Percentiles rank a stretch among this genome's conserved stretches.
phyloP scores from a whole-genome alignment of 2,329 filamentous ascomycete genomes.

The Exophiala xenobiotica region DNA sequence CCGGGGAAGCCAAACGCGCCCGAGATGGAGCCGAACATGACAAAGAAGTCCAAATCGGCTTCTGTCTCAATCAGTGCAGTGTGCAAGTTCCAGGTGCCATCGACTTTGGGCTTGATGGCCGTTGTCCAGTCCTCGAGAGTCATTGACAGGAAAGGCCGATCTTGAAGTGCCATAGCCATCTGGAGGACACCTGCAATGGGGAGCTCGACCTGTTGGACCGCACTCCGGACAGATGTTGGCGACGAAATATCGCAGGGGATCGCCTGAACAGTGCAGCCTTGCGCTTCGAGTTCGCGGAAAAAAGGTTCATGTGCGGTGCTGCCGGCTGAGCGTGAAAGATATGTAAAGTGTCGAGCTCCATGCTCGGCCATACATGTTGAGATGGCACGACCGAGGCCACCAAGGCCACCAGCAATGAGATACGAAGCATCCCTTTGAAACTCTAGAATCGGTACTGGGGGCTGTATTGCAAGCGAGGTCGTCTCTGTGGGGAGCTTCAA shows the following conservation, averaged over 20 bases:
- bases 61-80: too few relatives aligned
- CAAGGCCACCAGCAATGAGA: conserved; percentile 42
- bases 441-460: too few relatives aligned
- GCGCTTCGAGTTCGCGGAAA: conserved; percentile 23
- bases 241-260: conserved; percentile 33
- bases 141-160: conserved; percentile 25
- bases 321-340: conserved; percentile 31
- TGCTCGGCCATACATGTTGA: conserved; percentile 30
- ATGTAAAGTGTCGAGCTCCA: conserved; percentile 34
- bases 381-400: conserved; percentile 32
- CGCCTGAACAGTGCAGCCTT: conserved; percentile 24
- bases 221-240: conserved; percentile 28
- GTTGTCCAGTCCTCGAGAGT: conserved; percentile 12
- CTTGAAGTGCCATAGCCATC: conserved; percentile 27
- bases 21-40: too few relatives aligned
- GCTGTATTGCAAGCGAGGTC: too few relatives aligned
- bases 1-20: too few relatives aligned
- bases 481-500: too few relatives aligned
- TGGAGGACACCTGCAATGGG: conserved; percentile 27
- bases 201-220: conserved; percentile 4
- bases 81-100: conserved; percentile 30
- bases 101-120: conserved; percentile 20
- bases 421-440: conserved; percentile 30
- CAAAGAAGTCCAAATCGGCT: too few relatives aligned
- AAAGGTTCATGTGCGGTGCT: conserved; percentile 1